These are phyloP conservation scores for Penicillium crystallinum DNA, from an alignment of 495 filamentous ascomycete species.

Conservation along the genomic window DNA sequence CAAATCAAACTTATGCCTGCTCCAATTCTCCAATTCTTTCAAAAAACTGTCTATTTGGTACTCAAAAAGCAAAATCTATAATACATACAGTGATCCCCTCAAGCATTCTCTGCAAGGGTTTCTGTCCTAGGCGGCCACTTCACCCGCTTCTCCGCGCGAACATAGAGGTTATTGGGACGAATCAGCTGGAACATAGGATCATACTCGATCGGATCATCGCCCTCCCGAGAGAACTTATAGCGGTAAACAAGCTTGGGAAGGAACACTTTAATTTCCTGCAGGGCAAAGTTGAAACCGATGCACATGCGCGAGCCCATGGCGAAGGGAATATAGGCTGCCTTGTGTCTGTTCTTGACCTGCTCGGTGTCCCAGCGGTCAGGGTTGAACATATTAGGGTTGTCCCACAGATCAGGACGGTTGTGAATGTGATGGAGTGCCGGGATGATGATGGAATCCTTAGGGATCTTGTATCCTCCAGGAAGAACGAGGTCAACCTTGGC, in stretches of 20 bases:
- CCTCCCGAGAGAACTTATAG: slow-evolving; percentile 44
- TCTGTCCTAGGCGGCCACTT: slow-evolving; percentile 19
- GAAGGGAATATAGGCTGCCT: slow-evolving; percentile 47
- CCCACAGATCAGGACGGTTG: slow-evolving; percentile 46
- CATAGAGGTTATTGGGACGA: slow-evolving; percentile 49
- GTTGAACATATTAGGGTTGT: slow-evolving; percentile 46
- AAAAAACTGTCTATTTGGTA: not conserved
- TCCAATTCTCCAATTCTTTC: not conserved
- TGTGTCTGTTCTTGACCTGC: slow-evolving; percentile 38
- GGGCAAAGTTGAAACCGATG: slow-evolving; percentile 54
- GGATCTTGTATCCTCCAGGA: slow-evolving; percentile 49
- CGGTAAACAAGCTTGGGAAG: slow-evolving; percentile 46
- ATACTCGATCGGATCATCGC: slow-evolving; percentile 41
- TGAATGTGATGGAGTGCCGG: slow-evolving; percentile 45
- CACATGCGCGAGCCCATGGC: slow-evolving; percentile 45
- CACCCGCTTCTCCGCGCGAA: slow-evolving; percentile 28
- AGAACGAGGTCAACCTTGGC: slow-evolving; percentile 45
- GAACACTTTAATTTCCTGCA: slow-evolving; percentile 49
- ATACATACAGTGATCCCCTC: not conserved
- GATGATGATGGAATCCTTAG: slow-evolving; percentile 41
- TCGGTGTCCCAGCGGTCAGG: slow-evolving; percentile 52
- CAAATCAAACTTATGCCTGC: too few species aligned
- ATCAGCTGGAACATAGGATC: slow-evolving; percentile 52
- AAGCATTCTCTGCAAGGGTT: not conserved
- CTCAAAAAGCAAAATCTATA: not conserved